Evolutionary conservation across 2,329 filamentous ascomycete species (phyloP).

Genomic region (Epichloe bromicola): DNA sequence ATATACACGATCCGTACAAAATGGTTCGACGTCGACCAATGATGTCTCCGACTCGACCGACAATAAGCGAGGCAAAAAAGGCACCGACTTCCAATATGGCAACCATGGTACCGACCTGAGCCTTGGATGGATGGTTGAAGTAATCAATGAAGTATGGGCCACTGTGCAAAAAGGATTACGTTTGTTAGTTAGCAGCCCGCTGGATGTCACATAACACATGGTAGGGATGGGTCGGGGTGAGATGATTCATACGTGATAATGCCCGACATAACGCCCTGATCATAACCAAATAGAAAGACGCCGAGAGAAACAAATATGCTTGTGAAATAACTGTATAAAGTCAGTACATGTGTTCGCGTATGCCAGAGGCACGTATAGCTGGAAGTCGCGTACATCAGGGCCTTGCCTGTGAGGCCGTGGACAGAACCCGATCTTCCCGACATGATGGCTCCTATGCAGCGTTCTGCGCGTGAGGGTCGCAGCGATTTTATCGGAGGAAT

Average conservation of each 20-base stretch:
- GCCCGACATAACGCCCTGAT: slow-evolving; percentile 79
- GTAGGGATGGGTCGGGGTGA: background rate
- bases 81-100: slow-evolving; percentile 92
- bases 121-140: slow-evolving; percentile 76
- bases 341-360: background rate
- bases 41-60: slow-evolving; percentile 82
- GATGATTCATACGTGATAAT: slow-evolving; percentile 44
- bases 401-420: slow-evolving; percentile 90
- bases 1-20: slow-evolving; percentile 83
- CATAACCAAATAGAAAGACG: slow-evolving; percentile 81
- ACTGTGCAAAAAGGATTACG: slow-evolving; percentile 30
- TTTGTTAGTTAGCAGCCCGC: background rate
- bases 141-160: slow-evolving; percentile 82
- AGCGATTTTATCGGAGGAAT: slow-evolving; percentile 57
- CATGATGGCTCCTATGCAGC: slow-evolving; percentile 73
- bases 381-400: slow-evolving; percentile 57
- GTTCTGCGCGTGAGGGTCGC: slow-evolving; percentile 52
- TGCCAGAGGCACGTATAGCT: background rate
- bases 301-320: slow-evolving; percentile 81
- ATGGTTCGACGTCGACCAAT: slow-evolving; percentile 85
- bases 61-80: slow-evolving; percentile 73
- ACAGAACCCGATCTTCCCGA: slow-evolving; percentile 62
- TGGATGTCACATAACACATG: background rate
- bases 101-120: slow-evolving; percentile 92
- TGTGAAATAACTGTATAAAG: slow-evolving; percentile 64